Conservation (phyloP, 345 rosid species). For the Toxicodendron radicans region DNA sequence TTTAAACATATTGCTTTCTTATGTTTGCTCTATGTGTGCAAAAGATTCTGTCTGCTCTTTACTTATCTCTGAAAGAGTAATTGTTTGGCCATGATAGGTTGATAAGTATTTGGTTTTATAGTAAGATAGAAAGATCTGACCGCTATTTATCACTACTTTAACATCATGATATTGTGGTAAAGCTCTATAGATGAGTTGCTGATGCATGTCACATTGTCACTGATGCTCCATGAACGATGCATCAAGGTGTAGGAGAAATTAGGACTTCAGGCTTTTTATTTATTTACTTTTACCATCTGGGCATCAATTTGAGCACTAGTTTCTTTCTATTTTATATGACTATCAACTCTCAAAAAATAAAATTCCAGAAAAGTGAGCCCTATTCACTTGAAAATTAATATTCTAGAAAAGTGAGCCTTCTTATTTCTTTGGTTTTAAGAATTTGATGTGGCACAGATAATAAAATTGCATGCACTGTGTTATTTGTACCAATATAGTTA, state of each 20-base stretch:
- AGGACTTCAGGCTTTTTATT: neutral
- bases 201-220: neutral
- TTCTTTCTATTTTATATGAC: too few species aligned
- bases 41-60: neutral
- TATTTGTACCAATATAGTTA: too few species aligned
- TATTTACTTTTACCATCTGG: too few species aligned
- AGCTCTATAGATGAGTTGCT: neutral
- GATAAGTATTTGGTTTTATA: neutral
- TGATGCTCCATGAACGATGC: neutral
- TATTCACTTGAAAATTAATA: too few species aligned
- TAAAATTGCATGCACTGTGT: neutral
- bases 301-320: too few species aligned
- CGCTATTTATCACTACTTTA: neutral
- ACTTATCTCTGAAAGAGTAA: neutral
- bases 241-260: neutral
- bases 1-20: neutral
- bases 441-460: neutral
- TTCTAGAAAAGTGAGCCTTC: too few species aligned
- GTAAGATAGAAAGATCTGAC: neutral
- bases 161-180: neutral
- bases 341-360: too few species aligned
- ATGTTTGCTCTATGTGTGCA: neutral
- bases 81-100: constrained; percentile 6
- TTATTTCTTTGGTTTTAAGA: too few species aligned
- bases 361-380: too few species aligned